phyloP scores from a whole-genome alignment of 768 basidiomycete genomes.

The Kwoniella sp. region DNA sequence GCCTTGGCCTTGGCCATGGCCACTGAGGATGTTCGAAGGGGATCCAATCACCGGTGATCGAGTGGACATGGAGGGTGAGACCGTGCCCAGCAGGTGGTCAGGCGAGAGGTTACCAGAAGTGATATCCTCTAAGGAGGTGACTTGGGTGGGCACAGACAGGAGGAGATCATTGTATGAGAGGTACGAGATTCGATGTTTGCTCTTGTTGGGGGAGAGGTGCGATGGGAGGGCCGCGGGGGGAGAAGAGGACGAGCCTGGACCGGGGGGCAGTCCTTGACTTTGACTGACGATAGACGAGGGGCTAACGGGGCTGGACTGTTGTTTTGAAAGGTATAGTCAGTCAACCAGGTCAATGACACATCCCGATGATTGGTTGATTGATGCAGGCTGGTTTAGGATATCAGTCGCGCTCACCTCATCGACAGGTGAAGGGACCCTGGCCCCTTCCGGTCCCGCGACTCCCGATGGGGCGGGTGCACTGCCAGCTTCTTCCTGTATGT shows the following conservation, averaged over 20 bases:
- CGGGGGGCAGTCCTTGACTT: background rate
- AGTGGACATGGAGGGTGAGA: constrained; percentile 37
- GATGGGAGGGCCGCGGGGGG: constrained; percentile 37
- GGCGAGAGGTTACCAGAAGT: constrained; percentile 63
- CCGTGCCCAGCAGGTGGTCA: constrained; percentile 72
- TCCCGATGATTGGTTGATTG: too few relatives aligned
- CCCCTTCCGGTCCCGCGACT: background rate
- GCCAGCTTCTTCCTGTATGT: background rate
- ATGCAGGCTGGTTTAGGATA: too few relatives aligned
- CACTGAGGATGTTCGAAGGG: background rate
- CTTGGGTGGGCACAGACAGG: constrained; percentile 71
- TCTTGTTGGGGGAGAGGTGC: constrained; percentile 35
- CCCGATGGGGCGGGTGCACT: background rate
- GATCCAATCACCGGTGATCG: constrained; percentile 29
- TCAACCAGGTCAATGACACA: too few relatives aligned
- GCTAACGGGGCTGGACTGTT: background rate
- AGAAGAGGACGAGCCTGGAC: constrained; percentile 8
- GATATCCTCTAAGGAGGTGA: constrained; percentile 70
- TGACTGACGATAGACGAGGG: background rate
- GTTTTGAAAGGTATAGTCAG: background rate
- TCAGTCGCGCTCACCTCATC: constrained; percentile 17
- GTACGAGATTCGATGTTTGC: constrained; percentile 63
- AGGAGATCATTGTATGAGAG: constrained; percentile 85
- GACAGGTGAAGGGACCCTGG: constrained; percentile 6
- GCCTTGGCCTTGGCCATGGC: background rate